Percentiles rank a stretch among this genome's conserved stretches.
Conservation (phyloP, 1,139 yeast species). For the Lodderomyces beijingensis region DNA sequence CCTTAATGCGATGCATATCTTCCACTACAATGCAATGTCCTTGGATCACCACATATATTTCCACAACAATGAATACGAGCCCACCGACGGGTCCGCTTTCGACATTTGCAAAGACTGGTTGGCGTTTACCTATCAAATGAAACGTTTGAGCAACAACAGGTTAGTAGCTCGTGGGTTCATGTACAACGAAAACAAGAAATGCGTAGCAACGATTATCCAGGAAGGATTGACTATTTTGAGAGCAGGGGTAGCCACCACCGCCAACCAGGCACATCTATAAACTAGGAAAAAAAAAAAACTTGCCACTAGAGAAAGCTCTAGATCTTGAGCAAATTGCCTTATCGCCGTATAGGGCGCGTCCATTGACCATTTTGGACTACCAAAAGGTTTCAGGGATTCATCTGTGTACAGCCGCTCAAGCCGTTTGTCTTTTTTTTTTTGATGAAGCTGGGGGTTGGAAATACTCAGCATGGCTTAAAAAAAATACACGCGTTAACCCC, state of each 20-base stretch:
- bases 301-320: too few species aligned
- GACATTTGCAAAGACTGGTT: constrained; percentile 41
- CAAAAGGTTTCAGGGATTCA: too few species aligned
- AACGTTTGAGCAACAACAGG: constrained; percentile 32
- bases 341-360: too few species aligned
- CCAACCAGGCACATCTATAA: constrained; percentile 13
- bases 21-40: constrained; percentile 47
- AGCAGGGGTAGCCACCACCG: constrained; percentile 26
- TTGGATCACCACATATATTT: constrained; percentile 46
- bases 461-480: too few species aligned
- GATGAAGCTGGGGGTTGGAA: too few species aligned
- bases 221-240: constrained; percentile 39
- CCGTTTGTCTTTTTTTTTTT: too few species aligned
- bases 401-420: too few species aligned
- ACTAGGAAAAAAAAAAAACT: too few species aligned
- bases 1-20: constrained; percentile 36
- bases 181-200: constrained; percentile 29
- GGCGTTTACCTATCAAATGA: constrained; percentile 35
- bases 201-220: constrained; percentile 41
- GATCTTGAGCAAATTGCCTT: too few species aligned
- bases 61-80: constrained; percentile 26
- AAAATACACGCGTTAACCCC: too few species aligned
- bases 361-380: too few species aligned
- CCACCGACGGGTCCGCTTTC: constrained; percentile 20
- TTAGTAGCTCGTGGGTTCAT: constrained; percentile 37